Evolutionary conservation across 352 stramenopile genomes (phyloP), one percentile per base, ranked within the genome.

Genomic region (Globisporangium canariense): DNA sequence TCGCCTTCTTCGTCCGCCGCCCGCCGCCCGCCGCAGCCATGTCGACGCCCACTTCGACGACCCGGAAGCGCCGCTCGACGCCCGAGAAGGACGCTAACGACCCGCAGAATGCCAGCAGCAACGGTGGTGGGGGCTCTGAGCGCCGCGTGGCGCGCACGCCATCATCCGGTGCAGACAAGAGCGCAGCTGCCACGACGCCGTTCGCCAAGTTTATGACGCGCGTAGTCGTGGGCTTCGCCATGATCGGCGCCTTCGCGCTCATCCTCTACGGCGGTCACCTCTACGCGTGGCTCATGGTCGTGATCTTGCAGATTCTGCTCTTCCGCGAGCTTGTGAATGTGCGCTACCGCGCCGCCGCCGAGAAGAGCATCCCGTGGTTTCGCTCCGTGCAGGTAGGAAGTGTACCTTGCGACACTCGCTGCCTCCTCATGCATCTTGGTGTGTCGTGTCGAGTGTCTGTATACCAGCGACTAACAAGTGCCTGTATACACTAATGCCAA

Each of bases 241-340:
- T 93, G 85, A 91, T 93, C 64, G 76, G 66, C 30, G 75, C 68
- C 54, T 93, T 93, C 51, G 77, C 72, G 51, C 69, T 82, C 62
- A 86, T 93, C 62, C 73, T 91, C 46, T 93, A 93, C 67, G 82
- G 82, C 49, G 85, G 85, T 34, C 85, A 93, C 69, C 77, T 93
- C 70, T 93, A 93, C 71, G 81, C 80, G 20, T 91, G 81, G 85
- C 68, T 81, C 51, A 82, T 97, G 58, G 90, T 97, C 45, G 79
- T 94, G 47, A 70, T 96, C 22, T 74, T 94, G 34, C 87, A 97
- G 73, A 88, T 90, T 57, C 71, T 97, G 58, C 81, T 98, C 47
- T 98, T 98, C 82, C 91, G 91, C n/a, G 97, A 99, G 75, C 82
- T 99, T 5, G 96, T 99, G n/a, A 98, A 98, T 65, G 96, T 99